Conservation (phyloP, 1,284 basidiomycete genomes). For the Uromyces viciae-fabae region DNA sequence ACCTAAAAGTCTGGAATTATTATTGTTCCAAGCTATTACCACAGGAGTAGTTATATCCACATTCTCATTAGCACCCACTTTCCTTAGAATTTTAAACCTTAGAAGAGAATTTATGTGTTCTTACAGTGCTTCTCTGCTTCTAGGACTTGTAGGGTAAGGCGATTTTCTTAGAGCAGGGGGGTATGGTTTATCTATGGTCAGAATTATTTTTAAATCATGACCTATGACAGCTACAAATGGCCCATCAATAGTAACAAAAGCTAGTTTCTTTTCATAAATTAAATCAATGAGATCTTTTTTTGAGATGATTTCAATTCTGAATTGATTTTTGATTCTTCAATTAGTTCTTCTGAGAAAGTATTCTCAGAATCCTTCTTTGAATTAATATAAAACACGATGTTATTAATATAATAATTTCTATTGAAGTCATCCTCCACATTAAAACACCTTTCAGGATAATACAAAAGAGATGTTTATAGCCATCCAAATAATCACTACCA, state of each 20-base stretch:
- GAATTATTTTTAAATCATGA: background rate
- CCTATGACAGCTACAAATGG: background rate
- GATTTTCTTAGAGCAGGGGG: background rate
- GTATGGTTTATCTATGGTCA: background rate
- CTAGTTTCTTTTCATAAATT: too few species aligned
- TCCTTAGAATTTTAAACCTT: background rate
- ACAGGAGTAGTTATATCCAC: constrained; percentile 11
- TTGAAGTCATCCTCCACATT: too few species aligned
- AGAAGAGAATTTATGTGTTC: background rate
- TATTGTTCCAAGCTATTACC: background rate
- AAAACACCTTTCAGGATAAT: too few species aligned
- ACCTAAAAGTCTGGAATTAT: background rate
- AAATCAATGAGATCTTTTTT: too few species aligned
- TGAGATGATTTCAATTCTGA: too few species aligned
- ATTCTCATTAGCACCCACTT: background rate
- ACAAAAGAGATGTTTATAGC: too few species aligned
- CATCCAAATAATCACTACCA: too few species aligned
- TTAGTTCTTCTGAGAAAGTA: too few species aligned
- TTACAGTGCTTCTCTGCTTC: background rate
- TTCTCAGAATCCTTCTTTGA: too few species aligned
- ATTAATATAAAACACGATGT: too few species aligned
- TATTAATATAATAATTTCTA: too few species aligned
- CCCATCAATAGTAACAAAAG: background rate
- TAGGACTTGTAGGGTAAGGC: background rate
- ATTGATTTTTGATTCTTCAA: too few species aligned